Conservation (phyloP, 225 moss, liverwort and hornwort species). For the Rhytidiadelphus loreus region DNA sequence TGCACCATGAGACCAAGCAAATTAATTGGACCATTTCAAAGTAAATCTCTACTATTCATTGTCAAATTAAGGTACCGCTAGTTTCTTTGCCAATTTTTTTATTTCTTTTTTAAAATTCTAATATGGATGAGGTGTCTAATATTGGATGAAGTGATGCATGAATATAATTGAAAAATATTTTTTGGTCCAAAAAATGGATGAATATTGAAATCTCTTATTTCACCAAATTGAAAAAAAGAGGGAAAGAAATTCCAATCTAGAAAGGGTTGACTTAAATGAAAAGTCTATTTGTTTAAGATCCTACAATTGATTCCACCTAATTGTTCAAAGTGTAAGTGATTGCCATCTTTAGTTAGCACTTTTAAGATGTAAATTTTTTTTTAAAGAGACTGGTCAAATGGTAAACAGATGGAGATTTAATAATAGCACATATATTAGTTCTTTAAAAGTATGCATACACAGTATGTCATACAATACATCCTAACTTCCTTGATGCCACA, state of each 20-base stretch:
- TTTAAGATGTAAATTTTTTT: neutral
- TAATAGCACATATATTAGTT: accelerated
- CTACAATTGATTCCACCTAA: accelerated
- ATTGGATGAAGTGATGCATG: neutral
- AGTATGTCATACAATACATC: neutral
- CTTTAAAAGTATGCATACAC: accelerated
- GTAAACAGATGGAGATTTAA: too few relatives aligned
- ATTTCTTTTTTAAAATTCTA: accelerated
- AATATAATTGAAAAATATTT: neutral
- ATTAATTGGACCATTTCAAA: neutral
- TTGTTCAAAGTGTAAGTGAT: neutral
- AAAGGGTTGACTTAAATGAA: neutral
- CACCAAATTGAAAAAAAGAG: too few relatives aligned
- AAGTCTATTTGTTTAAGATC: accelerated
- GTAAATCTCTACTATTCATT: neutral
- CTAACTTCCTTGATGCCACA: neutral
- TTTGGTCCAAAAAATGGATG: neutral
- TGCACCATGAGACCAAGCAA: neutral
- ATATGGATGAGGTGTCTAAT: neutral
- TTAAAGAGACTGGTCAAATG: neutral
- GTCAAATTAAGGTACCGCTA: neutral
- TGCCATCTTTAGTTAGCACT: neutral
- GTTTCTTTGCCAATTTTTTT: neutral
- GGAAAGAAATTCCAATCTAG: neutral
- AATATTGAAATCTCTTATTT: neutral